phyloP scores from a whole-genome alignment of 495 filamentous ascomycete species.

The Parathielavia hyrcaniae region DNA sequence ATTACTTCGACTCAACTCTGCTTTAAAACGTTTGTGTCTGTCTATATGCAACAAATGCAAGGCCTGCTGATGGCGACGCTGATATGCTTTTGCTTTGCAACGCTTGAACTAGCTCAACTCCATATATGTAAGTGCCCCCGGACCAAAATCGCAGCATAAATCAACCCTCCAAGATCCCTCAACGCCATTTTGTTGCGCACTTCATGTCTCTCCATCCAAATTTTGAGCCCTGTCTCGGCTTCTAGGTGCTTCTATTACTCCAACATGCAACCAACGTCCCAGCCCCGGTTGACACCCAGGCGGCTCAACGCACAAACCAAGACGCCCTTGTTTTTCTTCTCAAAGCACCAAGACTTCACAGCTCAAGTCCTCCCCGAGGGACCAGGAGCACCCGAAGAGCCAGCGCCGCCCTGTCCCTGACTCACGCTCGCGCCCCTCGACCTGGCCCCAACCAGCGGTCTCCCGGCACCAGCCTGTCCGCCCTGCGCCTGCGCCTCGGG shows the following conservation, averaged over 20 bases:
- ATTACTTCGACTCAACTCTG: background rate
- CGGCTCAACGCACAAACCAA: too few species aligned
- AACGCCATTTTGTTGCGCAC: background rate
- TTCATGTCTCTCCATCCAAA: background rate
- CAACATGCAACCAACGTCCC: too few species aligned
- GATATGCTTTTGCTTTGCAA: background rate
- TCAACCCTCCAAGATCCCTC: background rate
- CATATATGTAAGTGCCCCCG: background rate
- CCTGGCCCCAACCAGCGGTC: constrained; percentile 17
- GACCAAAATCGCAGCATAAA: background rate
- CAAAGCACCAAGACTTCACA: too few species aligned
- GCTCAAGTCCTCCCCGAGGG: constrained; percentile 16
- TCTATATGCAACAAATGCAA: background rate
- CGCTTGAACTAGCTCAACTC: background rate
- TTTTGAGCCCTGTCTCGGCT: too few species aligned
- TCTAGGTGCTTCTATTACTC: too few species aligned
- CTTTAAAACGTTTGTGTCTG: background rate
- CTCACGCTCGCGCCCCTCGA: constrained; percentile 27
- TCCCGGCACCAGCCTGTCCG: background rate
- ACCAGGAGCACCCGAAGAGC: constrained; percentile 10
- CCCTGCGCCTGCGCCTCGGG: background rate
- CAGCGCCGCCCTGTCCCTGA: background rate
- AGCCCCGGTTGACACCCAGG: too few species aligned
- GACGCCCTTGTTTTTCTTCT: background rate
- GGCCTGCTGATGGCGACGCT: background rate